These are phyloP conservation scores for Elsinoe necatrix DNA, from an alignment of 2,329 filamentous ascomycete species.

Conservation along the genomic window DNA sequence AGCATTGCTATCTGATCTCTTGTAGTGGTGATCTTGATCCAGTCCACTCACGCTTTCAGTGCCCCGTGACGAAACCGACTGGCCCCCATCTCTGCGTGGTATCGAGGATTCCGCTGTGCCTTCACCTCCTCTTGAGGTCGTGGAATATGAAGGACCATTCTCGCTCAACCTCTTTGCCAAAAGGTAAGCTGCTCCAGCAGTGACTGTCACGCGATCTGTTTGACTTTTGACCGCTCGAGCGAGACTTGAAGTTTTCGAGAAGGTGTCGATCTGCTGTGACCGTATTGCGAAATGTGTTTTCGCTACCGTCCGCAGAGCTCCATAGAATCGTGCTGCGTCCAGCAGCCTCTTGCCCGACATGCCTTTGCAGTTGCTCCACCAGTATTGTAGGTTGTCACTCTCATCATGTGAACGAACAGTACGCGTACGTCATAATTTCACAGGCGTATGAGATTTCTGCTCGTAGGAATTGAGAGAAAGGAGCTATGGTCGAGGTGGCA, in stretches of 20 bases:
- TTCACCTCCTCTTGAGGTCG: constrained; percentile 20
- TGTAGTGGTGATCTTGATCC: constrained; percentile 45
- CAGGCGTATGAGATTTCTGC: background rate
- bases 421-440: too few relatives aligned
- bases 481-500: background rate
- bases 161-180: constrained; percentile 52
- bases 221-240: constrained; percentile 54
- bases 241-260: constrained; percentile 55
- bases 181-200: constrained; percentile 51
- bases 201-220: constrained; percentile 53
- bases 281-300: constrained; percentile 51
- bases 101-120: constrained; percentile 20
- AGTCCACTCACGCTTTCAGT: constrained; percentile 32
- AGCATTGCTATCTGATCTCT: constrained; percentile 36
- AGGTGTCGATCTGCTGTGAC: constrained; percentile 53
- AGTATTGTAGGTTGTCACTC: background rate
- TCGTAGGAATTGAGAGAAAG: background rate
- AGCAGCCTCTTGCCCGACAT: constrained; percentile 47
- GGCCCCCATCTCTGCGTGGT: constrained; percentile 26
- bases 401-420: background rate
- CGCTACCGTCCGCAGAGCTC: constrained; percentile 40
- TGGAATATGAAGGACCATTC: constrained; percentile 29
- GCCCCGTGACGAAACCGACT: background rate
- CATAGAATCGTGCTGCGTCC: constrained; percentile 43
- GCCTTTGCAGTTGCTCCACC: background rate